Conservation (phyloP, 1,284 basidiomycete genomes). For the Hymenochaete sp. region DNA sequence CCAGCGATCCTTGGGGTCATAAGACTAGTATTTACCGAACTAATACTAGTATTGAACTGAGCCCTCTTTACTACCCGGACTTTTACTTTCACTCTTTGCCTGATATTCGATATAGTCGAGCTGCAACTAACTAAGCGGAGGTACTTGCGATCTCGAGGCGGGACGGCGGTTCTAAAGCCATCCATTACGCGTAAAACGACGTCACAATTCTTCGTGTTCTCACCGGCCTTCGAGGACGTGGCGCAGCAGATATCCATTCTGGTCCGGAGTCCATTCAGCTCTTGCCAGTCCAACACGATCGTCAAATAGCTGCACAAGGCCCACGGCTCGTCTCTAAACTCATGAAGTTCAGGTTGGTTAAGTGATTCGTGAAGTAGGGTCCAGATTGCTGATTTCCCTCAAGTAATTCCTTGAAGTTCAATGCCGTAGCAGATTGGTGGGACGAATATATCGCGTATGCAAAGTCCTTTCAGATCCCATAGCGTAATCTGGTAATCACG, state of each 20-base stretch:
- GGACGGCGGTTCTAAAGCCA: no score
- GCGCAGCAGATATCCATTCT: no score
- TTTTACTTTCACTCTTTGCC: no score
- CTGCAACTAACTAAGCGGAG: no score
- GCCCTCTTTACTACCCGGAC: no score
- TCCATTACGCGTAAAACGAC: no score
- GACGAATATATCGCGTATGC: constrained; percentile 84
- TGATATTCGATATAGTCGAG: no score
- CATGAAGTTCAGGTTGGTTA: constrained; percentile 18
- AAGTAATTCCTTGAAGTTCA: constrained; percentile 79
- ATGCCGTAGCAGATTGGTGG: constrained; percentile 92
- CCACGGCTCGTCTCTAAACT: not conserved
- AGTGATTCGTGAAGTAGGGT: not conserved
- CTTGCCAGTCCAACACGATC: constrained; percentile 2
- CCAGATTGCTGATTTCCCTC: not conserved
- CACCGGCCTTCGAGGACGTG: constrained; percentile 3
- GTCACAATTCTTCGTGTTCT: not conserved
- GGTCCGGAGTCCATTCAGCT: constrained; percentile 14
- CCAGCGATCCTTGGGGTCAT: no score
- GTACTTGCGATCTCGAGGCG: no score
- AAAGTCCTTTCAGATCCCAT: not conserved
- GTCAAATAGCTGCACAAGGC: not conserved
- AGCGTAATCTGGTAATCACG: not conserved
- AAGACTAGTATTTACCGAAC: no score
- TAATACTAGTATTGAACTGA: no score